phyloP scores from a whole-genome alignment of 2,329 filamentous ascomycete genomes.

The Talaromyces sp. region DNA sequence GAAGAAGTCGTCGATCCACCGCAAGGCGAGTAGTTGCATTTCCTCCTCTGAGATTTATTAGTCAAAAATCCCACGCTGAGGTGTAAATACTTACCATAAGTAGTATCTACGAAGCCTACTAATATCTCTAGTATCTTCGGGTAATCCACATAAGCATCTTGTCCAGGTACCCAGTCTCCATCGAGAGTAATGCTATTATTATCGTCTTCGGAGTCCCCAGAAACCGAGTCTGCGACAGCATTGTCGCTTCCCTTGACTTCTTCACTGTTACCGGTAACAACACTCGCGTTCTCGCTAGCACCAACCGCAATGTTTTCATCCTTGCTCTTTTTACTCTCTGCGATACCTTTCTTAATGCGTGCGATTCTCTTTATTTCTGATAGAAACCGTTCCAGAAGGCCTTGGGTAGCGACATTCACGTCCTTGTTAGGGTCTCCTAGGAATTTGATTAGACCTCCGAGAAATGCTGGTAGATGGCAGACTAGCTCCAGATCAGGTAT shows the following conservation, averaged over 20 bases:
- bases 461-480: slow-evolving; percentile 83
- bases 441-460: slow-evolving; percentile 84
- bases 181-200: slow-evolving; percentile 57
- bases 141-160: slow-evolving; percentile 93
- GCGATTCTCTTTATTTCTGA: slow-evolving; percentile 93
- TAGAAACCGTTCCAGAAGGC: slow-evolving; percentile 81
- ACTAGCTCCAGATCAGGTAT: slow-evolving; percentile 96
- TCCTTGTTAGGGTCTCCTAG: slow-evolving; percentile 86
- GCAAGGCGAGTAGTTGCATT: slow-evolving; percentile 80
- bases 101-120: slow-evolving; percentile 79
- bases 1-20: slow-evolving; percentile 95
- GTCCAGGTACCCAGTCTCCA: slow-evolving; percentile 94
- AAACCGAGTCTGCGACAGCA: slow-evolving; percentile 46
- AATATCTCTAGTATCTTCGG: slow-evolving; percentile 87
- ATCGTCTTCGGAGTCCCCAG: slow-evolving; percentile 45
- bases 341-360: slow-evolving; percentile 83
- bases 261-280: slow-evolving; percentile 44
- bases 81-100: slow-evolving; percentile 52
- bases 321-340: slow-evolving; percentile 69
- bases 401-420: slow-evolving; percentile 90
- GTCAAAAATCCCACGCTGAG: slow-evolving; percentile 9
- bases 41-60: slow-evolving; percentile 65
- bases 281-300: slow-evolving; percentile 61
- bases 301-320: slow-evolving; percentile 66
- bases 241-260: slow-evolving; percentile 48